A percentile compares a stretch with the other conserved stretches of the same genome.
Evolutionary conservation across 2,329 filamentous ascomycete species (phyloP).

Genomic region (Cytospora mali): DNA sequence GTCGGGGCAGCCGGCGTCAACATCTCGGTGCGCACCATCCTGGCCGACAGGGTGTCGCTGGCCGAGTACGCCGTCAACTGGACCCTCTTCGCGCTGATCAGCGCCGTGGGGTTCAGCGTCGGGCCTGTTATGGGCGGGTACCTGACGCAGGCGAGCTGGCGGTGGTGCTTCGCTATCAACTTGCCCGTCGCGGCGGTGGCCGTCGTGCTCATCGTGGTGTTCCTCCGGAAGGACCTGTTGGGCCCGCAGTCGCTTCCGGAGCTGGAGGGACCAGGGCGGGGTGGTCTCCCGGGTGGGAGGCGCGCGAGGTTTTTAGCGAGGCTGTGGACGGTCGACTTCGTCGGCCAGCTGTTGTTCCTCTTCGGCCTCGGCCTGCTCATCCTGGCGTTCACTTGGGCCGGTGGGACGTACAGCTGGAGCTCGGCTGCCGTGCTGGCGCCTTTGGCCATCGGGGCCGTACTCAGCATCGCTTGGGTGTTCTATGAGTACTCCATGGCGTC

Average conservation of each 20-base stretch:
- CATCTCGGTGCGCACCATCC: slow-evolving; percentile 62
- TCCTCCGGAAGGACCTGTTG: slow-evolving; percentile 62
- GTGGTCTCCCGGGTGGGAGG: slow-evolving; percentile 30
- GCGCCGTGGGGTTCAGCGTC: slow-evolving; percentile 60
- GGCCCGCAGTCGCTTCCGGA: slow-evolving; percentile 53
- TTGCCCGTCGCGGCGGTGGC: slow-evolving; percentile 57
- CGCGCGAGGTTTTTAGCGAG: slow-evolving; percentile 44
- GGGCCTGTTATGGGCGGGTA: slow-evolving; percentile 65
- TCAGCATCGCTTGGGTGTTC: slow-evolving; percentile 47
- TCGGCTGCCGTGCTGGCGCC: slow-evolving; percentile 52
- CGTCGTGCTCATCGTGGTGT: slow-evolving; percentile 55
- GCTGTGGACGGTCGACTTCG: slow-evolving; percentile 57
- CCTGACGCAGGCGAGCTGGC: slow-evolving; percentile 59
- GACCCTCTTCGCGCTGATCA: slow-evolving; percentile 62
- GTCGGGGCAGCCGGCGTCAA: slow-evolving; percentile 63
- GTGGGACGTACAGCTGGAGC: slow-evolving; percentile 53
- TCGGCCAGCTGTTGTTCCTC: slow-evolving; percentile 60
- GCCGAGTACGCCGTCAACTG: slow-evolving; percentile 65
- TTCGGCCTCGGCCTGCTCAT: slow-evolving; percentile 56
- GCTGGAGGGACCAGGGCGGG: slow-evolving; percentile 43
- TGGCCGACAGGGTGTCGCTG: slow-evolving; percentile 65
- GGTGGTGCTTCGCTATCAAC: slow-evolving; percentile 69
- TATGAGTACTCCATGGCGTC: slow-evolving; percentile 60
- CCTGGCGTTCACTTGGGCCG: slow-evolving; percentile 59
- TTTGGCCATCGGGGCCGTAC: slow-evolving; percentile 48